Evolutionary conservation across 371 early-diverging fungal genomes (phyloP).

Genomic region (Conidiobolus incongruus): DNA sequence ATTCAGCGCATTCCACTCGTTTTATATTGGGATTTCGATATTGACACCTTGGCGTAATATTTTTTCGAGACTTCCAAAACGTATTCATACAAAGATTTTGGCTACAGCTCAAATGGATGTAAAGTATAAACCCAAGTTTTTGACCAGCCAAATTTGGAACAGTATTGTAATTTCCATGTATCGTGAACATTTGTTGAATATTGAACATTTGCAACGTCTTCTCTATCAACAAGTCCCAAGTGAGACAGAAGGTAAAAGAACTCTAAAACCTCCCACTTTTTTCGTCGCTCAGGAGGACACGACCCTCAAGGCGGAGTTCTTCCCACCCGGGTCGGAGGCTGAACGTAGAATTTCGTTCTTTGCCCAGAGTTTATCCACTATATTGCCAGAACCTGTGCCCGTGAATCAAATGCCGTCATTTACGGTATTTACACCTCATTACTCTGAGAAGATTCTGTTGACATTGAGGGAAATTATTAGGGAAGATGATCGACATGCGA

Average conservation of each 20-base stretch:
- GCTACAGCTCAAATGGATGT: constrained; percentile 49
- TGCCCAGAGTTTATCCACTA: constrained; percentile 68
- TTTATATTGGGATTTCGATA: constrained; percentile 63
- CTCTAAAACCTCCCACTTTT: constrained; percentile 55
- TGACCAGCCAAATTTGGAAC: constrained; percentile 75
- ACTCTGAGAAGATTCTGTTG: constrained; percentile 66
- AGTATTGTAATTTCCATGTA: constrained; percentile 73
- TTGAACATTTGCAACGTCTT: constrained; percentile 51
- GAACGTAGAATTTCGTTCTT: constrained; percentile 73
- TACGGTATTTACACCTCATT: constrained; percentile 75
- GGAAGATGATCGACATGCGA: constrained; percentile 57
- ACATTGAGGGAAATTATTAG: constrained; percentile 63
- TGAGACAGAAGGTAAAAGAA: constrained; percentile 39
- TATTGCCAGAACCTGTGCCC: constrained; percentile 61
- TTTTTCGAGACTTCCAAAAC: constrained; percentile 64
- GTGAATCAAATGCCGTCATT: constrained; percentile 72
- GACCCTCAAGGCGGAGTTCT: constrained; percentile 50
- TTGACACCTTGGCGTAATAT: constrained; percentile 78
- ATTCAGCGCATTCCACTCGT: constrained; percentile 54
- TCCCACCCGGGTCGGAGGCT: constrained; percentile 57
- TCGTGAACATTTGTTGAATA: constrained; percentile 56
- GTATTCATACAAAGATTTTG: constrained; percentile 55
- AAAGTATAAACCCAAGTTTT: constrained; percentile 44
- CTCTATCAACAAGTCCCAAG: constrained; percentile 39
- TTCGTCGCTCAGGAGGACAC: constrained; percentile 73